phyloP scores from a whole-genome alignment of 2,329 filamentous ascomycete genomes.

The Talaromyces sp. region DNA sequence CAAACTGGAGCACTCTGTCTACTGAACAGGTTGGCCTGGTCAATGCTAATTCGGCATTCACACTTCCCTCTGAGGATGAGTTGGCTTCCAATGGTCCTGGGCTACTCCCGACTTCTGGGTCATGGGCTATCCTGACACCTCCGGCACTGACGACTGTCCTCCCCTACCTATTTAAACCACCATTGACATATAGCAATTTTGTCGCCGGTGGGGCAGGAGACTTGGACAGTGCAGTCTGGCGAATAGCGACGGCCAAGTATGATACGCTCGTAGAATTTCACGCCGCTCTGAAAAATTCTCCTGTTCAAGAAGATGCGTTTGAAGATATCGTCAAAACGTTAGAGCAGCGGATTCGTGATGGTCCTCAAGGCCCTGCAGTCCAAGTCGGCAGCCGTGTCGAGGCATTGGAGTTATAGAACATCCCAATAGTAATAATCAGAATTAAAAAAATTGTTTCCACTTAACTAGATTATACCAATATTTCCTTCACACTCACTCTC shows the following conservation, averaged over 20 bases:
- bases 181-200: slow-evolving; percentile 54
- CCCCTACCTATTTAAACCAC: slow-evolving; percentile 54
- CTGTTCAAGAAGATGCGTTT: slow-evolving; percentile 27
- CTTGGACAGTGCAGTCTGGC: slow-evolving; percentile 53
- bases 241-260: slow-evolving; percentile 54
- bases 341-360: slow-evolving; percentile 36
- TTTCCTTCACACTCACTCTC: background rate
- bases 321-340: slow-evolving; percentile 37
- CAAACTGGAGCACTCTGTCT: slow-evolving; percentile 47
- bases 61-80: slow-evolving; percentile 36
- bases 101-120: slow-evolving; percentile 39
- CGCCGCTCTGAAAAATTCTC: slow-evolving; percentile 34
- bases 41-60: slow-evolving; percentile 22
- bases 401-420: slow-evolving; percentile 26
- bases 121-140: slow-evolving; percentile 49
- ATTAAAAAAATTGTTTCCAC: background rate
- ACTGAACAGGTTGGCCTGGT: slow-evolving; percentile 21
- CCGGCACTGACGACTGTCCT: slow-evolving; percentile 47
- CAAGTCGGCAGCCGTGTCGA: slow-evolving; percentile 30
- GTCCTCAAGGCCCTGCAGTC: slow-evolving; percentile 33
- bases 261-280: slow-evolving; percentile 51
- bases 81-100: slow-evolving; percentile 31
- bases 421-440: background rate
- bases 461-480: background rate
- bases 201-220: slow-evolving; percentile 53